Conservation (phyloP, 257 asterid species). For the Solanum etuberosum region DNA sequence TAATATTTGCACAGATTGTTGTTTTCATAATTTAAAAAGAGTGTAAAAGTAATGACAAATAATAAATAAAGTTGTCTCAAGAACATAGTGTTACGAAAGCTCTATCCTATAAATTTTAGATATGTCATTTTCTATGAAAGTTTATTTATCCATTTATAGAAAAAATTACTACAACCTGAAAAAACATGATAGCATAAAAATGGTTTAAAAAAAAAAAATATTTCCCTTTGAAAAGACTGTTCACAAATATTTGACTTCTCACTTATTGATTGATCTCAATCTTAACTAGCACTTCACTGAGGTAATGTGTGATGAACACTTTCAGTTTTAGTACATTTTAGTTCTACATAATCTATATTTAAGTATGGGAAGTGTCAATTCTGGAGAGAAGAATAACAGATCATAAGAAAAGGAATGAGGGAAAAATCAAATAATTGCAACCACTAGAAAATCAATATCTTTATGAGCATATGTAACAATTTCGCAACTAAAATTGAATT, state of each 20-base stretch:
- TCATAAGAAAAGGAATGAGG: background rate
- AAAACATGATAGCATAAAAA: too few relatives aligned
- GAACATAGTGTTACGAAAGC: too few relatives aligned
- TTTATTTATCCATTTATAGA: background rate
- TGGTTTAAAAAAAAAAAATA: too few relatives aligned
- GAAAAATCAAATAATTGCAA: background rate
- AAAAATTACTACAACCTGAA: background rate
- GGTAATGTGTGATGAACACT: background rate
- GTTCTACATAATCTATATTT: background rate
- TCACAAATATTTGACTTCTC: background rate
- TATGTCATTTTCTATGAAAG: background rate
- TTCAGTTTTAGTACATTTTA: background rate
- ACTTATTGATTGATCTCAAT: too few relatives aligned
- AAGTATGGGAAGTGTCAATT: background rate
- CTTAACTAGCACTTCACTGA: too few relatives aligned
- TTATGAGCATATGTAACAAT: background rate
- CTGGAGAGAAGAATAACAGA: background rate
- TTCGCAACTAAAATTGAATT: background rate
- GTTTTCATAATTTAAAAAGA: too few relatives aligned
- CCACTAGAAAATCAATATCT: background rate
- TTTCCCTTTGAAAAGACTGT: background rate
- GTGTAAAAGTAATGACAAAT: too few relatives aligned
- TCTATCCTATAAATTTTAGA: too few relatives aligned
- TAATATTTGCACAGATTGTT: too few relatives aligned
- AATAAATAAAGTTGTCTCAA: too few relatives aligned